A percentile compares a stretch with the other conserved stretches of the same genome.
phyloP scores from a whole-genome alignment of 2,329 filamentous ascomycete genomes.

The Aspergillus persii region DNA sequence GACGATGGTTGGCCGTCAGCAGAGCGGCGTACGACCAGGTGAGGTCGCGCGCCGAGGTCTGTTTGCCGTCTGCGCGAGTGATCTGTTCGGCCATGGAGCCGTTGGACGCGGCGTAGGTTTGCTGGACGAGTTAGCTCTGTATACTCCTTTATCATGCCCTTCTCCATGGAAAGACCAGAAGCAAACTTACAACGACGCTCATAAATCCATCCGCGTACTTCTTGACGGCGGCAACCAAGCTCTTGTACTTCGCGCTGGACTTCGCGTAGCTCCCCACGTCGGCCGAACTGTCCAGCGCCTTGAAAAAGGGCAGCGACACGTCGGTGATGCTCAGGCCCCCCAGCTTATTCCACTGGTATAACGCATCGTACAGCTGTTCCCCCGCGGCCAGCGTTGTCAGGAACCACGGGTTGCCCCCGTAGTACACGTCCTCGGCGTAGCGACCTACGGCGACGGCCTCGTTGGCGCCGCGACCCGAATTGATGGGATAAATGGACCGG shows the following conservation, averaged over 20 bases:
- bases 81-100: conserved; percentile 43
- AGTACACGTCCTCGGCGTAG: conserved; percentile 71
- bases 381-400: conserved; percentile 72
- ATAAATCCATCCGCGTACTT: conserved; percentile 62
- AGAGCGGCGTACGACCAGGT: conserved; percentile 48
- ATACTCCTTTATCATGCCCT: too few relatives aligned
- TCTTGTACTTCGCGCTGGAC: conserved; percentile 52
- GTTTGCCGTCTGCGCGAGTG: conserved; percentile 32
- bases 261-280: conserved; percentile 64
- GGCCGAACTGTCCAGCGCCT: conserved; percentile 59
- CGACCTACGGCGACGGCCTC: conserved; percentile 53
- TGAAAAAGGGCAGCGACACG: conserved; percentile 69
- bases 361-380: conserved; percentile 74
- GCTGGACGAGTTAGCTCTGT: conserved; percentile 9
- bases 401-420: conserved; percentile 78
- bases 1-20: conserved; percentile 36
- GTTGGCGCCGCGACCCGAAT: conserved; percentile 25
- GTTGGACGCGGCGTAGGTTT: conserved; percentile 26
- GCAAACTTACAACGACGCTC: conserved; percentile 37
- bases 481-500: conserved; percentile 64
- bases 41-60: conserved; percentile 40
- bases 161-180: too few relatives aligned
- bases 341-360: conserved; percentile 66
- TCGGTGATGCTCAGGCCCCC: conserved; percentile 64
- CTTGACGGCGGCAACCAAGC: conserved; percentile 59